Evolutionary conservation across 495 filamentous ascomycete genomes (phyloP).

Genomic region (Hypoxylon fragiforme): DNA sequence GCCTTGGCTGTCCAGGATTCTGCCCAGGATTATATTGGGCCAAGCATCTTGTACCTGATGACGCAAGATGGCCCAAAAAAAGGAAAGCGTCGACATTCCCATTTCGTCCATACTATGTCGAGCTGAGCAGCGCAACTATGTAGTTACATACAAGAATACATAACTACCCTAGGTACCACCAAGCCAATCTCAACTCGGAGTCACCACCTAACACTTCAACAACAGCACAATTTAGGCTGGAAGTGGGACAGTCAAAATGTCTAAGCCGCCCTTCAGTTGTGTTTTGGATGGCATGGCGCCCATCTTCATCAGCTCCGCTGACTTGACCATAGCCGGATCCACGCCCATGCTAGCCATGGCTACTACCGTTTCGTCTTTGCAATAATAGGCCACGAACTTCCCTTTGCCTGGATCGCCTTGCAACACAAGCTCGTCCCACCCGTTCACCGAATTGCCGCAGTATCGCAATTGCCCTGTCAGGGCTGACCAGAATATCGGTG

Average conservation of each 20-base stretch:
- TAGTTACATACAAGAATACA: too few species aligned
- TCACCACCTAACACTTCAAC: conserved; percentile 15
- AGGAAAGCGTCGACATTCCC: too few species aligned
- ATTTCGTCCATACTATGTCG: too few species aligned
- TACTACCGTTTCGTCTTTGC: conserved; percentile 83
- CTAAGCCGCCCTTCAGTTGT: conserved; percentile 71
- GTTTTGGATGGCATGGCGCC: conserved; percentile 80
- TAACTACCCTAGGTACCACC: too few species aligned
- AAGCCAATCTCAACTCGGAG: too few species aligned
- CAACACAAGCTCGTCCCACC: conserved; percentile 83
- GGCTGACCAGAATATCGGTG: conserved; percentile 95
- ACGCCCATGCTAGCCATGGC: conserved; percentile 89
- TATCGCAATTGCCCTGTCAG: conserved; percentile 87
- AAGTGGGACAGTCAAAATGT: conserved; percentile 64
- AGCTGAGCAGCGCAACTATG: too few species aligned
- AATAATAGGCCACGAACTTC: conserved; percentile 89
- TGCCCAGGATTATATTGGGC: too few species aligned
- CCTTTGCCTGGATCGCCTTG: conserved; percentile 75
- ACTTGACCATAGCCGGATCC: conserved; percentile 84
- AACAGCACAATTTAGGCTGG: conserved; percentile 40
- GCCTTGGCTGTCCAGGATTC: too few species aligned
- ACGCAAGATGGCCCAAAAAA: too few species aligned
- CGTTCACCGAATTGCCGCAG: conserved; percentile 78
- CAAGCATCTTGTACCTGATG: too few species aligned
- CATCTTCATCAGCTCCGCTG: conserved; percentile 82